Base-by-base conservation (phyloP, 2,329 filamentous ascomycete species). In the Sporothrix dimorphospora region DNA sequence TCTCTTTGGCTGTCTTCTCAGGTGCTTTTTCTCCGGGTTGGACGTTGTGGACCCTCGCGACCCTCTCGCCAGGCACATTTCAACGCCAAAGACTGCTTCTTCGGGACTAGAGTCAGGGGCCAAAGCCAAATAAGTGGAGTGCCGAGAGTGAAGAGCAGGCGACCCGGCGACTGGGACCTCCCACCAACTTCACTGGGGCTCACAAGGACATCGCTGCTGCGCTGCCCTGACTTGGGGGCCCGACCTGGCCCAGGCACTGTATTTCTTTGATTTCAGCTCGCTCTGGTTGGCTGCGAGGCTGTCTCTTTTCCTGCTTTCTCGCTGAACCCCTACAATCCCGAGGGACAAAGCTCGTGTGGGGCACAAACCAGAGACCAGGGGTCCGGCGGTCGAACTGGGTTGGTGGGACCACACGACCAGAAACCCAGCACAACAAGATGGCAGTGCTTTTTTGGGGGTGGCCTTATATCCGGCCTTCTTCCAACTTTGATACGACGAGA, bases 21-120 rank as follows among this genome's bases (percentile, higher is more conserved):
- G n/a, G n/a, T n/a, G n/a, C n/a, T 30, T 57, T 34, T 4, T 57
- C 53, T 57, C 53, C 14, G 53, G 24, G 14, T 14, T 24, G n/a
- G n/a, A n/a, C n/a, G n/a, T n/a, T n/a, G n/a, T n/a, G n/a, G n/a
- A n/a, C n/a, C n/a, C n/a, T n/a, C n/a, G n/a, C n/a, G 53, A 27
- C 1, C 55, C 14, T 34, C 30, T 63, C n/a, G 63, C 27, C 63
- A 47, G 21, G 40, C 40, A 65, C 40, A 65, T 21, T 45, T 40
- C 55, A 42, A 55, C 51, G 55, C 30, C 16, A 40, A 38, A 19
- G 38, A 4, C 38, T 69, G 51, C 67, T 45, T 38, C 51, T 59
- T 70, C 19, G 24, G 68, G 68, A 59, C 53, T 61, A 61, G 53
- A n/a, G 40, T 16, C 68, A 70, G 68, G 68, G 68, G 68, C 51